Evolutionary conservation across 352 stramenopile genomes (phyloP).

Genomic region (Phytophthora pluvialis): DNA sequence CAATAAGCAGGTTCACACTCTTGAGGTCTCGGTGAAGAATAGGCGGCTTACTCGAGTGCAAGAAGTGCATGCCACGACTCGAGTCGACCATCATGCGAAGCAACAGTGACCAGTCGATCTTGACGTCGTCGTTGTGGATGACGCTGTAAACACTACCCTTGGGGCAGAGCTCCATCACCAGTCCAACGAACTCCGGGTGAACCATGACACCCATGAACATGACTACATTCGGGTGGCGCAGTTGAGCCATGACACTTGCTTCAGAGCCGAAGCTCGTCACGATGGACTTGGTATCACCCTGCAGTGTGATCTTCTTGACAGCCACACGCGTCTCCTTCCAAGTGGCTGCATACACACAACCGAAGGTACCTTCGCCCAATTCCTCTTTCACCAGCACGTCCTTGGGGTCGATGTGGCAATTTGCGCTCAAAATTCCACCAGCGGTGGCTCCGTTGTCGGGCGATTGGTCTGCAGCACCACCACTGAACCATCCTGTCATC

Average conservation of each 20-base stretch:
- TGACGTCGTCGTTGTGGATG: conserved; percentile 75
- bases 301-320: conserved; percentile 87
- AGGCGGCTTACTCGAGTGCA: conserved; percentile 88
- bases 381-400: conserved; percentile 84
- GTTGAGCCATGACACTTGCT: conserved; percentile 84
- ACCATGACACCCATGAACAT: conserved; percentile 93
- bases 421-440: conserved; percentile 73
- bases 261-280: conserved; percentile 85
- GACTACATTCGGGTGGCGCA: conserved; percentile 85
- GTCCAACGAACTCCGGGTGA: conserved; percentile 82
- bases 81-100: conserved; percentile 90
- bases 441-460: conserved; percentile 44
- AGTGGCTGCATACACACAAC: conserved; percentile 72
- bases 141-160: conserved; percentile 88
- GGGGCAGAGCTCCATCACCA: conserved; percentile 91
- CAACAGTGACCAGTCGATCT: conserved; percentile 88
- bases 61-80: conserved; percentile 90
- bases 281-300: conserved; percentile 82
- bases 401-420: conserved; percentile 86
- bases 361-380: conserved; percentile 78
- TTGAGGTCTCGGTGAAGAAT: conserved; percentile 93
- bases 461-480: conserved; percentile 60
- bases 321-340: conserved; percentile 87
- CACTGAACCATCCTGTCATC: conserved; percentile 89
- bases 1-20: conserved; percentile 90